Percentiles rank a stretch among this genome's conserved stretches.
Conservation (phyloP, 306 rosid genomes). For the Prunus mongolica region DNA sequence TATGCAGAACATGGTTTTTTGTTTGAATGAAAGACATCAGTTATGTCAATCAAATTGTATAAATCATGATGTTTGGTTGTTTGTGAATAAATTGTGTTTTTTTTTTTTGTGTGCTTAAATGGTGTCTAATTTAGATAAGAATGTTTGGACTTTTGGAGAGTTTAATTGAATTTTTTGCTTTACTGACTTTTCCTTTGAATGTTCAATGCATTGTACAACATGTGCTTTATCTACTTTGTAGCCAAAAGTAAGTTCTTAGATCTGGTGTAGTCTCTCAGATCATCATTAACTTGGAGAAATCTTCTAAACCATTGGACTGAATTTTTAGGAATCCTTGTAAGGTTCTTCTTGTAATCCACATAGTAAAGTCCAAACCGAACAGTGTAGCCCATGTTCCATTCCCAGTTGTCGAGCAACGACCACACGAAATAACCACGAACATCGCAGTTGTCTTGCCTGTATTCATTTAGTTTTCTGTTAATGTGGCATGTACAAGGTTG, state of each 20-base stretch:
- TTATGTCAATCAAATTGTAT: neutral
- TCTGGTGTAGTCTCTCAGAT: slow-evolving; percentile 11
- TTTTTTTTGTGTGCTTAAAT: neutral
- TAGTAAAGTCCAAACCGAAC: slow-evolving; percentile 88
- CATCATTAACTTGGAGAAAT: slow-evolving; percentile 45
- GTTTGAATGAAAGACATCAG: too few relatives aligned
- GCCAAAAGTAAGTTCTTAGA: slow-evolving; percentile 18
- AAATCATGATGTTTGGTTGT: neutral
- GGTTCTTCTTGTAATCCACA: slow-evolving; percentile 79
- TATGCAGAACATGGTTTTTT: too few relatives aligned
- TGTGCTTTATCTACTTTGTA: neutral
- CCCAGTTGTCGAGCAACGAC: slow-evolving; percentile 97
- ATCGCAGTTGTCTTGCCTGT: slow-evolving; percentile 74
- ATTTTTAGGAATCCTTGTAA: slow-evolving; percentile 79
- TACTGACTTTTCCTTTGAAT: slow-evolving; percentile 5
- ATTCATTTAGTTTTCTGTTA: slow-evolving; percentile 22
- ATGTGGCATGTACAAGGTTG: neutral
- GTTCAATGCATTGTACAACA: slow-evolving; percentile 20
- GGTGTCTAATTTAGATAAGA: neutral
- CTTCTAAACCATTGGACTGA: slow-evolving; percentile 76
- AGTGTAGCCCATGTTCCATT: slow-evolving; percentile 87
- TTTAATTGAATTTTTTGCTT: neutral
- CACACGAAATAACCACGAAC: slow-evolving; percentile 84
- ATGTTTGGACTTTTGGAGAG: neutral
- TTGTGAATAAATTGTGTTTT: neutral